Conservation (phyloP, 2,329 filamentous ascomycete species). For the Tolypocladium ophioglossoides region DNA sequence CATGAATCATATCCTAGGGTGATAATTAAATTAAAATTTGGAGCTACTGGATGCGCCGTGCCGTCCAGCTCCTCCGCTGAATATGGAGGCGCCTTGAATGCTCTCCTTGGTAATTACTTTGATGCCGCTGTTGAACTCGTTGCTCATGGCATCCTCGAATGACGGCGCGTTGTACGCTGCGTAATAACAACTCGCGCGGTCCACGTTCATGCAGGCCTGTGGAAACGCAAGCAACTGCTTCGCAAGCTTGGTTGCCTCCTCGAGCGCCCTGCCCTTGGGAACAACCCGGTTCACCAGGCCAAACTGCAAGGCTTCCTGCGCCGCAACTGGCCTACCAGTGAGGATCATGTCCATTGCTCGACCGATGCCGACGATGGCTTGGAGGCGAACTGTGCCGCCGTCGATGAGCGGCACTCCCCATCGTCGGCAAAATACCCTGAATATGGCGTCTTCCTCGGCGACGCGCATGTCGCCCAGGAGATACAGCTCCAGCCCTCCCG, state of each 20-base stretch:
- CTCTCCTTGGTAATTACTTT: constrained; percentile 32
- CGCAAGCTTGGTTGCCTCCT: constrained; percentile 37
- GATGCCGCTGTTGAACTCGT: constrained; percentile 34
- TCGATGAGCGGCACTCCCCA: constrained; percentile 15
- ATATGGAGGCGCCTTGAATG: constrained; percentile 13
- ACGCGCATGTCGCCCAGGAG: constrained; percentile 43
- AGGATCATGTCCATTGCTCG: constrained; percentile 46
- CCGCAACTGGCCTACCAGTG: constrained; percentile 37
- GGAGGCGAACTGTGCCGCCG: constrained; percentile 39
- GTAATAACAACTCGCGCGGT: constrained; percentile 38
- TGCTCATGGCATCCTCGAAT: constrained; percentile 37
- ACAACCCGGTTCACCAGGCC: constrained; percentile 44
- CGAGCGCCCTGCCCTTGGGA: constrained; percentile 34
- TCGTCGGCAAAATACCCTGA: constrained; percentile 45
- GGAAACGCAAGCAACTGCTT: constrained; percentile 36
- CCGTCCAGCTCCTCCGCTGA: constrained; percentile 3
- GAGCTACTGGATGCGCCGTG: neutral
- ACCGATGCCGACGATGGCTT: constrained; percentile 38
- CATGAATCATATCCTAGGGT: neutral
- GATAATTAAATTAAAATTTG: neutral
- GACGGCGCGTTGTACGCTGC: constrained; percentile 34
- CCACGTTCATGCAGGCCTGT: constrained; percentile 39
- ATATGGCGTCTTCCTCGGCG: constrained; percentile 39
- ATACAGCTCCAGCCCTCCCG: constrained; percentile 40
- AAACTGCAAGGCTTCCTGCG: constrained; percentile 38